Percentiles rank a stretch among this genome's conserved stretches.
Evolutionary conservation across 805 yeast species (phyloP).

Genomic region (Hemisphaericaspora nanyangensis): DNA sequence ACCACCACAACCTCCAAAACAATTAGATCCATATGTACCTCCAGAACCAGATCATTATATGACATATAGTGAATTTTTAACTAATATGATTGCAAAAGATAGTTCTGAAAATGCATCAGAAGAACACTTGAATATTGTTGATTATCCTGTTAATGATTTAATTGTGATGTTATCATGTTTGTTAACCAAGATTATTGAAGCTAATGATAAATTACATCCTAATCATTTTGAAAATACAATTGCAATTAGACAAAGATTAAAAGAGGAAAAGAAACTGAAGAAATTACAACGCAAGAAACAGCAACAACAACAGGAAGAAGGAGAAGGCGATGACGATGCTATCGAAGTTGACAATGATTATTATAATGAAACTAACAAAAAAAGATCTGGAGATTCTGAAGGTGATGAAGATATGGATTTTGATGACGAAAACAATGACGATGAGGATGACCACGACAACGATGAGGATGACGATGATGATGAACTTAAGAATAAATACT

Average conservation of each 20-base stretch:
- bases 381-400: conserved; percentile 2
- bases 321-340: background rate
- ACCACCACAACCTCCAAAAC: conserved; percentile 2
- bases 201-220: conserved; percentile 81
- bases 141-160: conserved; percentile 76
- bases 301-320: conserved; percentile 1
- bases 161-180: conserved; percentile 82
- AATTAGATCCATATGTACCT: conserved; percentile 2
- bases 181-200: conserved; percentile 81
- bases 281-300: conserved; percentile 18
- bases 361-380: conserved; percentile 2
- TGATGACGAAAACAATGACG: conserved; percentile 9
- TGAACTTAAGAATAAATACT: conserved; percentile 47
- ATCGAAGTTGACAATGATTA: conserved; percentile 7
- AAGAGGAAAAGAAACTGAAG: conserved; percentile 30
- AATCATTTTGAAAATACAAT: conserved; percentile 52
- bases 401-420: conserved; percentile 6
- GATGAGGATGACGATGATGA: conserved; percentile 34
- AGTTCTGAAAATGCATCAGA: conserved; percentile 20
- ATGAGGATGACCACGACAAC: conserved; percentile 15
- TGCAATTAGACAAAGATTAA: conserved; percentile 34
- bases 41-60: conserved; percentile 39
- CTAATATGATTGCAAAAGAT: conserved; percentile 20
- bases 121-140: conserved; percentile 71
- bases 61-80: conserved; percentile 39